These are phyloP conservation scores for Baeospora myosura DNA, from an alignment of 1,284 basidiomycete species.

Conservation along the genomic window DNA sequence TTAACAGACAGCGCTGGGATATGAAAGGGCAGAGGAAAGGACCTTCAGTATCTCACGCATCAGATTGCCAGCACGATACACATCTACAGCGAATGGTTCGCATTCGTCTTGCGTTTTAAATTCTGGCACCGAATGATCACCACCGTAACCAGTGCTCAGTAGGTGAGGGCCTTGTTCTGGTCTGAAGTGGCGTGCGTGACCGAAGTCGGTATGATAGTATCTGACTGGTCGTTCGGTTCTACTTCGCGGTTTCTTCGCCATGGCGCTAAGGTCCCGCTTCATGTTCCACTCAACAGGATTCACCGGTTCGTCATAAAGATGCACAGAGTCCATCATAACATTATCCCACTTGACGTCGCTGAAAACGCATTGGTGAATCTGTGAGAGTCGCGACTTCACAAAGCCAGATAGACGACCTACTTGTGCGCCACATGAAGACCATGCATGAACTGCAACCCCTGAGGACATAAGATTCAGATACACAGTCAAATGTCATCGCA, in stretches of 20 bases:
- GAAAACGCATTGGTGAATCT: no score
- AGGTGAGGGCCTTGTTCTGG: slow-evolving; percentile 16
- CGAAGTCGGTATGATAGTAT: slow-evolving; percentile 32
- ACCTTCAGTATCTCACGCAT: no score
- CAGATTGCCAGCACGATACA: slow-evolving; percentile 6
- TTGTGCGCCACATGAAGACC: slow-evolving; percentile 30
- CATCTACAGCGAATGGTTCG: slow-evolving; percentile 7
- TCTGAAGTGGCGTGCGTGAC: slow-evolving; percentile 24
- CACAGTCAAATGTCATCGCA: background rate
- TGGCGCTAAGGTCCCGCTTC: slow-evolving; percentile 14
- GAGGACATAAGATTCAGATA: background rate
- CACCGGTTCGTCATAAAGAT: slow-evolving; percentile 21
- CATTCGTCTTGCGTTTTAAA: slow-evolving; percentile 9
- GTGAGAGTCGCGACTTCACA: no score
- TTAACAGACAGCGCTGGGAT: no score
- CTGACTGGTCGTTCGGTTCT: slow-evolving; percentile 22
- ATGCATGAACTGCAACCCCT: slow-evolving; percentile 36
- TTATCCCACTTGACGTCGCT: no score
- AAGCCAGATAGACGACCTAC: slow-evolving; percentile 14
- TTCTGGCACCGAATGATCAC: slow-evolving; percentile 28
- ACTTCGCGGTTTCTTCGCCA: slow-evolving; percentile 20
- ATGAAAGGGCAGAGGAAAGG: no score
- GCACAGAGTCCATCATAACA: slow-evolving; percentile 31
- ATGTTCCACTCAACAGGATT: slow-evolving; percentile 18
- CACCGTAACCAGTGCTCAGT: slow-evolving; percentile 21